Evolutionary conservation across 805 yeast genomes (phyloP), one percentile per base, ranked within the genome.

Genomic region (Lachancea lanzarotensis): DNA sequence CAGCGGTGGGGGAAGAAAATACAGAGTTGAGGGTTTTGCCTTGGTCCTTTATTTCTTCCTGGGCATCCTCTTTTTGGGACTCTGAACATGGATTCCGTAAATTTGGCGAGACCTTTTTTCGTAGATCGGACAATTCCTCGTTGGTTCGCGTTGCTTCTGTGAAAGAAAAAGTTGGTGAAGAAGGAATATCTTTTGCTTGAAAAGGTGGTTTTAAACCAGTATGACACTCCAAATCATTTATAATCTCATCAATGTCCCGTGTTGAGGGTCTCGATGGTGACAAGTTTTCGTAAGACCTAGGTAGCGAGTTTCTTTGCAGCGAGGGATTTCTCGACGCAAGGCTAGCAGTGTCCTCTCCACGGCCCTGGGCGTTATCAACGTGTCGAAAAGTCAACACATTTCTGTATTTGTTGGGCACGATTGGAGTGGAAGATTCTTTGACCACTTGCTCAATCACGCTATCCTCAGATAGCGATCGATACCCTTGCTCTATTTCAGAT

Each of bases 201-300:
- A 43, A 11, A 7, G 35, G 46, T 2, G 53, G 49, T 16, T 51
- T 53, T 8, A 43, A 11, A 7, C 48, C 42, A 18, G 46, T 27
- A 22, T 52, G 55, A 13, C 55, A 57, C 29, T 56, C 55, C 17
- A 62, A 49, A 35, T 62, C 66, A 26, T 51, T 54, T 9, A 62
- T 42, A 29, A 62, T 62, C 37, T 60, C 65, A 37, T 60, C 63
- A 27, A 62, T 61, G 40, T 61, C 63, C 31, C 65, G 43, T 5
- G 56, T 36, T 2, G 54, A 42, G 12, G 37, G 45, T 41, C 26
- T 43, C 8, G 16, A 35, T 3, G 25, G 38, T 27, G 26, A 33
- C 15, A 16, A 37, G 18, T 20, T 11, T 2, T 22, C 27, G 3
- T 26, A 34, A 25, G 30, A 33, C 33, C 20, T 44, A 1, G 35